Base-by-base conservation (phyloP, 2,329 filamentous ascomycete genomes). In the Ilyonectria mors-panacis region DNA sequence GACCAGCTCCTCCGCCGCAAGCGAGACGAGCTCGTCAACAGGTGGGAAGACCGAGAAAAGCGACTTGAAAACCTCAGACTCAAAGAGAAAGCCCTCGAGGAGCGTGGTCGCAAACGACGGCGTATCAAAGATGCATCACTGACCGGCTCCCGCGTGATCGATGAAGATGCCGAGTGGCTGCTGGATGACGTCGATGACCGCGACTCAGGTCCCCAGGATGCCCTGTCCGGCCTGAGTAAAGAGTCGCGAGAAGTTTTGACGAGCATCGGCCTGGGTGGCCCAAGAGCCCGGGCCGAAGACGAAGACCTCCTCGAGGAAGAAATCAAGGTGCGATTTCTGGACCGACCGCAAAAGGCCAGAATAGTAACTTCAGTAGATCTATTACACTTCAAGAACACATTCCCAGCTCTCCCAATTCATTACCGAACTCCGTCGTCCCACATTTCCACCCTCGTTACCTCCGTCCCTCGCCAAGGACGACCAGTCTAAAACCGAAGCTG, bases 371-470 rank as follows among this genome's bases (percentile, higher is more conserved):
- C 9, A 39, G 56, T 79, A 90, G 85, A 93, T 98, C 58, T 97
- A 93, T 80, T 97, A 95, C 81, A 96, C 94, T 63, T 98, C 95
- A 8, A 89, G 95, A 77, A 98, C 95, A 1, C 95, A 98, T 79
- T 98, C 95, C 3, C 95, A 98, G 76, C 82, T 98, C 15, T 92
- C 92, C 1, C 95, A 98, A 77, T 97, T 98, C 79, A 91, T 95
- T 19, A 88, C 90, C 47, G 95, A 98, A 79, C 82, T 98, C 56
- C 89, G 91, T 2, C 90, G 94, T 30, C 93, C 97, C n/a, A 82
- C 83, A 1, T 90, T 97, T 66, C 93, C 94, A 5, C 86, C 93
- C 0, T 93, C 92, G 2, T 80, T 96, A 3, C 88, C 89, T 1
- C 70, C 75, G 2, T 81, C 81, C 0, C 58, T 85, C 26, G 67